A percentile compares a stretch with the other conserved stretches of the same genome.
Conservation (phyloP, 1,284 basidiomycete species). For the Earliella scabrosa region DNA sequence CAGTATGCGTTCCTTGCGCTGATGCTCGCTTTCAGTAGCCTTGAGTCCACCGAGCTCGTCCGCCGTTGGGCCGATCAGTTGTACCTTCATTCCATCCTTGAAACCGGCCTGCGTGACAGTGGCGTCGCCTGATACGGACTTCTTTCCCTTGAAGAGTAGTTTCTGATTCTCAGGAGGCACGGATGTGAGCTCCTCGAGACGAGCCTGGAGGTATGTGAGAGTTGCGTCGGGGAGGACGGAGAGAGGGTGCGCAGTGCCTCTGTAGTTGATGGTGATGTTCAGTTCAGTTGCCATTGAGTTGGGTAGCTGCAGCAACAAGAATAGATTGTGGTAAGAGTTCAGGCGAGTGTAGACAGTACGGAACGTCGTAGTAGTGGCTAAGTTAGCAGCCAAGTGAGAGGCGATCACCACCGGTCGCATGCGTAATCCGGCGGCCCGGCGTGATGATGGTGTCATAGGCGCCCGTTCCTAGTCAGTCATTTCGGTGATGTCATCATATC, state of each 20-base stretch:
- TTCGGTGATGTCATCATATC: no score
- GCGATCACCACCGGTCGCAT: no score
- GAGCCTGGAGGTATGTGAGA: constrained; percentile 49
- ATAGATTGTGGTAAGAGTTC: no score
- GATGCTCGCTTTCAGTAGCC: constrained; percentile 59
- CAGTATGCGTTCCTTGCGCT: constrained; percentile 59
- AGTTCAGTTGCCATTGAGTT: constrained; percentile 15
- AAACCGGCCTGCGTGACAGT: constrained; percentile 58
- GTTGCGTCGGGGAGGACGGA: constrained; percentile 51
- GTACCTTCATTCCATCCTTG: constrained; percentile 64
- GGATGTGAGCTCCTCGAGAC: constrained; percentile 62
- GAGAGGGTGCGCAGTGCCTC: constrained; percentile 50
- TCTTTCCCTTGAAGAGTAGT: constrained; percentile 73
- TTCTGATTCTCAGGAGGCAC: constrained; percentile 71
- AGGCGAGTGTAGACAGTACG: not conserved
- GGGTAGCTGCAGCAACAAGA: not conserved
- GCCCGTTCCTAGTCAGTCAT: no score
- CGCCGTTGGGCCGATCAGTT: constrained; percentile 66
- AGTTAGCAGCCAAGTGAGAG: no score
- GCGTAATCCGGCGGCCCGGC: no score
- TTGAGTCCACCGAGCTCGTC: constrained; percentile 59
- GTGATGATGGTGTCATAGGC: no score
- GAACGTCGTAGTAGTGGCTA: no score
- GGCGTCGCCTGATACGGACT: constrained; percentile 37
- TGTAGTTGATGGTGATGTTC: constrained; percentile 44